Evolutionary conservation across 2,329 filamentous ascomycete species (phyloP), one percentile per base, ranked within the genome.

Genomic region (Zasmidium angulare): DNA sequence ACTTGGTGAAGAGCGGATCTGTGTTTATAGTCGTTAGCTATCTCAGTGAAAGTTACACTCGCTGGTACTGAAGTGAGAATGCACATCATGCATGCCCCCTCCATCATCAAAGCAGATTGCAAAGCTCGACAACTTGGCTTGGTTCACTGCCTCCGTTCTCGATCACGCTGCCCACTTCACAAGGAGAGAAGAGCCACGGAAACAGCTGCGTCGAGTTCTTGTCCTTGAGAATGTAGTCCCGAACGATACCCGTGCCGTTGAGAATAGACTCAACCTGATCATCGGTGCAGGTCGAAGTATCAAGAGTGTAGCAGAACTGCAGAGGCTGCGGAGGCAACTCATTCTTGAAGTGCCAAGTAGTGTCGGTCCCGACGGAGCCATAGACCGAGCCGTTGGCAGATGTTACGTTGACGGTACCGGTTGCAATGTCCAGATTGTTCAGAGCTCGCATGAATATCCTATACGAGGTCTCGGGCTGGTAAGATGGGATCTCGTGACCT

Each of bases 391-490:
- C 0, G 23, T 52, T 22, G 74, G 78, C 56, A 60, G 70, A 46
- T 2, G 75, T 78, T 3, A 72, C 67, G 54, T 80, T 79, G n/a
- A 36, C 22, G 6, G 49, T 53, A 0, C 85, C 84, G 1, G 84
- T 86, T 0, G 82, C 80, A 49, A 87, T 75, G 58, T 85, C 84
- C 9, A 72, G 75, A 55, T 80, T 79, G 54, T 78, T 74, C 48
- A 84, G 75, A 0, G 78, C 77, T 3, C 84, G 81, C 19, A 77
- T 74, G 70, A 86, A 85, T 52, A 86, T 80, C 58, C 80, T 73
- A 55, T 80, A 83, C 2, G 80, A 76, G 0, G 81, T 82, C 65
- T 85, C 76, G 0, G 83, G 83, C 63, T 85, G 82, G 64, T 84
- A 85, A 11, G 46, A 57, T 1, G 61, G 59, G 22, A 40, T 60